phyloP scores from a whole-genome alignment of 345 rosid genomes.

The Abelmoschus esculentus region DNA sequence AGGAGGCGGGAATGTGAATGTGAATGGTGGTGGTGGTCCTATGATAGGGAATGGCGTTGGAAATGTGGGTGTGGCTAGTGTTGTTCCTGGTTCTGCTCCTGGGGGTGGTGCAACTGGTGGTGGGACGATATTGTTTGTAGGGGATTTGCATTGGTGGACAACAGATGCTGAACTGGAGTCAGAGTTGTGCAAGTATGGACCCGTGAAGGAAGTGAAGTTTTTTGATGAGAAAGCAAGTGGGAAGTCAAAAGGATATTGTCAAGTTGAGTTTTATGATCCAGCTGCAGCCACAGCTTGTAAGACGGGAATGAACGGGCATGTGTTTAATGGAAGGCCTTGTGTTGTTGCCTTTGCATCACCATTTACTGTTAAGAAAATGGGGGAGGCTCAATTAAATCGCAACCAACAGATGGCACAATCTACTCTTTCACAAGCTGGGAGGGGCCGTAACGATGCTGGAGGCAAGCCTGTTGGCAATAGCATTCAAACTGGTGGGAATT shows the following conservation, averaged over 20 bases:
- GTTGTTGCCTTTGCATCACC: constrained; percentile 11
- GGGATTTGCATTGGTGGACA: constrained; percentile 11
- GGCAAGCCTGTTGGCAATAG: constrained; percentile 1
- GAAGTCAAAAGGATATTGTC: constrained; percentile 10
- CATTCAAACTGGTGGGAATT: constrained; percentile 7
- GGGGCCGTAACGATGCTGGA: constrained; percentile 2
- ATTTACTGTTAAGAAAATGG: constrained; percentile 9
- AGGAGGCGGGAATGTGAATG: background rate
- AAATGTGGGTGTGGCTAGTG: background rate
- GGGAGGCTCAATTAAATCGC: constrained; percentile 9
- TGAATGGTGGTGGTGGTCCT: background rate
- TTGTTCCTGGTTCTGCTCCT: background rate
- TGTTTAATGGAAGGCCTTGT: constrained; percentile 10
- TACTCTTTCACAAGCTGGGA: background rate
- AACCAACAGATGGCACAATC: constrained; percentile 4
- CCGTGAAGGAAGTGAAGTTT: constrained; percentile 9
- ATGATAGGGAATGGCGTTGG: background rate
- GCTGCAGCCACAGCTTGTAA: background rate
- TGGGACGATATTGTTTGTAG: constrained; percentile 11
- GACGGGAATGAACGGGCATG: constrained; percentile 8
- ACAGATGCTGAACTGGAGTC: constrained; percentile 6
- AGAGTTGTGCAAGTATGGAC: constrained; percentile 10
- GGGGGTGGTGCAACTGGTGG: background rate
- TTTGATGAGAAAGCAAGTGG: constrained; percentile 10
- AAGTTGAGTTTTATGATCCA: constrained; percentile 7